Conservation (phyloP, 2,329 filamentous ascomycete genomes). For the Madurella fahalii region DNA sequence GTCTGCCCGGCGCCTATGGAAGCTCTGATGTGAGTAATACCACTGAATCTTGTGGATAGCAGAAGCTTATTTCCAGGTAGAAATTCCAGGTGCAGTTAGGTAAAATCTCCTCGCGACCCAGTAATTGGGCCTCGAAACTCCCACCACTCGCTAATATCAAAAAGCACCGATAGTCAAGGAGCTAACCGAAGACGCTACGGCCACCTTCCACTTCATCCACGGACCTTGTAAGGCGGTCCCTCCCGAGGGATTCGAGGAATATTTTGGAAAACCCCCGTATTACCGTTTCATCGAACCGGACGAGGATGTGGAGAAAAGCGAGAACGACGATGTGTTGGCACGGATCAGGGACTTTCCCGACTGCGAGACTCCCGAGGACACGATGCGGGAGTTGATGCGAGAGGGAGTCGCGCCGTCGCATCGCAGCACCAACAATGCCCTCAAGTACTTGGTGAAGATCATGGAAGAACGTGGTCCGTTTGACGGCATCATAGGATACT, state of each 20-base stretch:
- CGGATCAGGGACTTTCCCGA: slow-evolving; percentile 53
- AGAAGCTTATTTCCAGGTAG: slow-evolving; percentile 30
- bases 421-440: slow-evolving; percentile 38
- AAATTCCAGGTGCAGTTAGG: slow-evolving; percentile 54
- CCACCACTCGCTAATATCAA: neutral
- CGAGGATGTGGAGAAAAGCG: slow-evolving; percentile 40
- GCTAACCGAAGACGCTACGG: slow-evolving; percentile 41
- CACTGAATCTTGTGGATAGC: neutral
- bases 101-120: slow-evolving; percentile 23
- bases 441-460: slow-evolving; percentile 41
- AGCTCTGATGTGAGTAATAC: slow-evolving; percentile 46
- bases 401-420: slow-evolving; percentile 31
- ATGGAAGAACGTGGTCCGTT: slow-evolving; percentile 45
- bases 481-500: slow-evolving; percentile 57
- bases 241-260: slow-evolving; percentile 52
- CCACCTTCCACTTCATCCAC: slow-evolving; percentile 49
- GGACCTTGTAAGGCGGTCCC: slow-evolving; percentile 48
- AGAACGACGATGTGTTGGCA: slow-evolving; percentile 44
- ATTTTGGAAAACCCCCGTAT: slow-evolving; percentile 53
- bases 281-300: slow-evolving; percentile 53
- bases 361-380: slow-evolving; percentile 50
- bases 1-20: slow-evolving; percentile 55
- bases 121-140: neutral
- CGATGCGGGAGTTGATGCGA: slow-evolving; percentile 47
- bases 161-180: slow-evolving; percentile 48